Conservation (phyloP, 2,329 filamentous ascomycete species). For the Aspergillus ustus region DNA sequence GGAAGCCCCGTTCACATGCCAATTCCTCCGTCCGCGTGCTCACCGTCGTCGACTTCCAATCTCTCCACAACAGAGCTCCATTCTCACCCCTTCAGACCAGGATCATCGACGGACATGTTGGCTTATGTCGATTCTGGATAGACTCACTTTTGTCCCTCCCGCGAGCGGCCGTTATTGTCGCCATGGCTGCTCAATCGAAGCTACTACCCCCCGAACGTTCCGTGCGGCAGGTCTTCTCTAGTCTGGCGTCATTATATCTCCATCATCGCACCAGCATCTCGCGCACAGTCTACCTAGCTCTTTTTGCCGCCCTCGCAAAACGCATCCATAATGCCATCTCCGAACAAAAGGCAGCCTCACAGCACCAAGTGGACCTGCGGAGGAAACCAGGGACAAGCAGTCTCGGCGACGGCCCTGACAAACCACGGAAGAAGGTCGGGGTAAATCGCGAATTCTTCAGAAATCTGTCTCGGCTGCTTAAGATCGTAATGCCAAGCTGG, state of each 20-base stretch:
- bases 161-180: conserved; percentile 22
- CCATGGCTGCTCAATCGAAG: conserved; percentile 79
- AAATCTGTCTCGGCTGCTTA: conserved; percentile 75
- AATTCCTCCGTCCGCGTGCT: conserved; percentile 3
- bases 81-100: not conserved
- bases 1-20: conserved; percentile 25
- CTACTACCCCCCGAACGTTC: conserved; percentile 67
- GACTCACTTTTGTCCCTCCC: conserved; percentile 15
- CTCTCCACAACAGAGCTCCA: not conserved
- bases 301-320: conserved; percentile 79
- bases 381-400: conserved; percentile 55
- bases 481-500: conserved; percentile 90
- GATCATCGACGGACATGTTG: conserved; percentile 25
- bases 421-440: conserved; percentile 77
- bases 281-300: conserved; percentile 78
- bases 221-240: conserved; percentile 66
- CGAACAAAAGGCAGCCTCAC: conserved; percentile 86
- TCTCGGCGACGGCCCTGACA: conserved; percentile 36
- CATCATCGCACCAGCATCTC: conserved; percentile 81
- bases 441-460: conserved; percentile 86
- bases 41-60: not conserved
- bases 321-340: conserved; percentile 89
- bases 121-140: conserved; percentile 28
- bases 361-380: conserved; percentile 66
- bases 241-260: conserved; percentile 74